Percentiles rank a stretch among this genome's conserved stretches.
These are phyloP conservation scores for Ustilago vetiveriae DNA, from an alignment of 1,284 basidiomycete species.

Conservation along the genomic window DNA sequence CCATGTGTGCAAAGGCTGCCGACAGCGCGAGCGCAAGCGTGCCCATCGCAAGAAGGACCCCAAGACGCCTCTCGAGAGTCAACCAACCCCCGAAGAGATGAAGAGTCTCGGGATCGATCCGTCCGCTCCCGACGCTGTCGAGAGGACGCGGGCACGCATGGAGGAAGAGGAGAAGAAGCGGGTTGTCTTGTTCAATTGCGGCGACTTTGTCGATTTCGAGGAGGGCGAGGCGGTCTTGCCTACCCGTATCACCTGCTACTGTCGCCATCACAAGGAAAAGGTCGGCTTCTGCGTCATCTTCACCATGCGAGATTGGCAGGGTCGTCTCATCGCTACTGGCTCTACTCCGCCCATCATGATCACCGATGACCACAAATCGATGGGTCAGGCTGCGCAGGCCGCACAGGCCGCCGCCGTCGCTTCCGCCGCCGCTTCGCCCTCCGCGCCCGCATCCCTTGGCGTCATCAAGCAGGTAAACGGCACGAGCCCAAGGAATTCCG, in stretches of 20 bases:
- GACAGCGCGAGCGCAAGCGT: conserved; percentile 72
- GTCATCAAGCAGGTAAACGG: conserved; percentile 39
- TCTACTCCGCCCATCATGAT: conserved; percentile 88
- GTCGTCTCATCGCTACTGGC: conserved; percentile 83
- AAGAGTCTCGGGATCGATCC: conserved; percentile 59
- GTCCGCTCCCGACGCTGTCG: conserved; percentile 47
- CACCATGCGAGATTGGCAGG: conserved; percentile 82
- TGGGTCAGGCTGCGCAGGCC: conserved; percentile 69
- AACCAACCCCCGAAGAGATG: conserved; percentile 60
- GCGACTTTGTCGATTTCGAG: conserved; percentile 88
- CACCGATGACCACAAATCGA: conserved; percentile 92
- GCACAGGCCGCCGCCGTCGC: conserved; percentile 36
- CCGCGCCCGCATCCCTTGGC: conserved; percentile 26
- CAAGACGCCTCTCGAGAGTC: conserved; percentile 37
- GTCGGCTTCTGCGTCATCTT: conserved; percentile 92
- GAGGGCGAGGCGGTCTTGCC: conserved; percentile 88
- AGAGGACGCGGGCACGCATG: conserved; percentile 49
- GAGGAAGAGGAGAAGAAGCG: conserved; percentile 65
- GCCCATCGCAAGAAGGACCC: conserved; percentile 61
- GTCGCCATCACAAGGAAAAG: conserved; percentile 97
- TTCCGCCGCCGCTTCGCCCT: conserved; percentile 26
- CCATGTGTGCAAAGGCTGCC: conserved; percentile 75
- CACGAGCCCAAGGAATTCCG: conserved; percentile 24
- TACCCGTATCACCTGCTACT: conserved; percentile 97
- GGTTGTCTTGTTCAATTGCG: conserved; percentile 81